phyloP scores from a whole-genome alignment of 768 basidiomycete genomes.

The Boletus tylopilopsis region DNA sequence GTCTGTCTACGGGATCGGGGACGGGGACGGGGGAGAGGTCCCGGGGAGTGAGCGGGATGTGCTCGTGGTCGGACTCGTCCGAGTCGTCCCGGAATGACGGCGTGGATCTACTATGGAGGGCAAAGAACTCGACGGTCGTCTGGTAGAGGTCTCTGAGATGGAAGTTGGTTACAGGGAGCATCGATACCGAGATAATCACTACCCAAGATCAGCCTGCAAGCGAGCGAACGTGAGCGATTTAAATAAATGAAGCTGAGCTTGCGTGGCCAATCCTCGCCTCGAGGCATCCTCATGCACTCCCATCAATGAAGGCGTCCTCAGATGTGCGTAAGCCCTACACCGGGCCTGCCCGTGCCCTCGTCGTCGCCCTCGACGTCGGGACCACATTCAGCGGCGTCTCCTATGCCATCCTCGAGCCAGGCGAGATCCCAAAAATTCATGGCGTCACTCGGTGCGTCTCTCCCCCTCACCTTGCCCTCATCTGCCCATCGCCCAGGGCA shows the following conservation, averaged over 20 bases:
- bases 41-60: slow-evolving; percentile 27
- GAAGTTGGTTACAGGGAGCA: slow-evolving; percentile 45
- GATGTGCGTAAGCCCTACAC: slow-evolving; percentile 73
- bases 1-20: slow-evolving; percentile 37
- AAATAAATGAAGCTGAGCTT: slow-evolving; percentile 12
- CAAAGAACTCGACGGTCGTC: slow-evolving; percentile 58
- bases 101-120: too few relatives aligned
- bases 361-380: slow-evolving; percentile 77
- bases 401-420: slow-evolving; percentile 79
- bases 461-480: background rate
- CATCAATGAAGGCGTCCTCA: slow-evolving; percentile 48
- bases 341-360: slow-evolving; percentile 60
- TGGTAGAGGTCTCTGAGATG: slow-evolving; percentile 48
- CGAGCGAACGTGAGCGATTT: slow-evolving; percentile 22
- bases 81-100: too few relatives aligned
- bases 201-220: too few relatives aligned
- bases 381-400: slow-evolving; percentile 84
- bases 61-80: slow-evolving; percentile 25
- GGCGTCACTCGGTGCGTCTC: slow-evolving; percentile 67
- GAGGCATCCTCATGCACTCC: slow-evolving; percentile 12
- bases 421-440: slow-evolving; percentile 76
- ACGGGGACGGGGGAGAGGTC: slow-evolving; percentile 38
- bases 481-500: slow-evolving; percentile 29
- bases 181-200: slow-evolving; percentile 39
- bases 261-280: slow-evolving; percentile 18